Base-by-base conservation (phyloP, 441 rosid genomes). In the Populus tomentosa region DNA sequence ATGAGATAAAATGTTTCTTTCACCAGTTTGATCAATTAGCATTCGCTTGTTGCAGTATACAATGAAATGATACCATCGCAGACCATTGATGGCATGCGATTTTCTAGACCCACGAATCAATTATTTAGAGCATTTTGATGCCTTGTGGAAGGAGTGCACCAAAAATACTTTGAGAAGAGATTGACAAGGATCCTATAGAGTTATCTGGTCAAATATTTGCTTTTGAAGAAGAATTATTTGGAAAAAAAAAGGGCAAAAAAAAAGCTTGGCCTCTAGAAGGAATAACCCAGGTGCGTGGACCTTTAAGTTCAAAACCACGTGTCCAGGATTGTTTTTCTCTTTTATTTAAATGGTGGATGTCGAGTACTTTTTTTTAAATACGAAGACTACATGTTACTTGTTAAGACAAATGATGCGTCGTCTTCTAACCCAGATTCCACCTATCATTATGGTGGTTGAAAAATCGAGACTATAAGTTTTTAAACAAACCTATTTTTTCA, bases 1-100 rank as follows among this genome's bases (percentile, higher is more conserved):
- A 70, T 28, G 38, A 26, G 63, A 68, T 75, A n/a, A 69, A 4
- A 59, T 40, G 81, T 73, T 77, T 28, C 35, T 77, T 77, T 71
- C 78, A 38, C 40, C 20, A 13, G 32, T 53, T 53, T 18, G 61
- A 16, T 53, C 61, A 6, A 5, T 18, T 18, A 53, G 8, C 61
- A 53, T 16, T 53, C 6, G 61, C 61, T 16, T 16, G 61, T 6
- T 53, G 61, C 0, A 18, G 61, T 16, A 0, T 5, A 53, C 61
- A 6, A 53, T 18, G 61, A 53, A 53, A 53, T 16, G 30, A 53
- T 53, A 4, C 7, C 0, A 53, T 18, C 30, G 59, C 59, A 50
- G 20, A 50, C 16, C 16, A 13, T 46, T 5, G 53, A 11, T 46
- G 53, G 16, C 59, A 16, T 5, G 8, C 59, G 7, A 18, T 50